A percentile compares a stretch with the other conserved stretches of the same genome.
These are phyloP conservation scores for Beauveria medogensis DNA, from an alignment of 2,329 filamentous ascomycete species.

Conservation along the genomic window DNA sequence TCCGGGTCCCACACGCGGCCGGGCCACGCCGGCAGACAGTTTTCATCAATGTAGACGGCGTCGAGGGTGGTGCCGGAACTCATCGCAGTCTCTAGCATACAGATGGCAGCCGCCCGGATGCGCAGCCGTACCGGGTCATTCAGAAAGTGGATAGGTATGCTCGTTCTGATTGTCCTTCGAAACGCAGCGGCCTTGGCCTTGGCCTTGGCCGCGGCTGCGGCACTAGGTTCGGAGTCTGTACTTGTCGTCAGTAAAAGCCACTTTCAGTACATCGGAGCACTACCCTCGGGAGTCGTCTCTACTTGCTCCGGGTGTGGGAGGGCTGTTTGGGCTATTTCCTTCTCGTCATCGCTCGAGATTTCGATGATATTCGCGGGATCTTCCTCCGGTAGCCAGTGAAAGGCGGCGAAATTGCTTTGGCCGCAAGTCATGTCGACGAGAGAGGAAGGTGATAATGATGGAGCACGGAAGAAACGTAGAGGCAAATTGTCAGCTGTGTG, in stretches of 20 bases:
- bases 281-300: not conserved
- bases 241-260: not conserved
- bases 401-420: not conserved
- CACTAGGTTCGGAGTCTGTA: not conserved
- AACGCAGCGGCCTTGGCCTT: not conserved
- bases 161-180: not conserved
- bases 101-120: constrained; percentile 15
- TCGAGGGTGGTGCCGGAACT: constrained; percentile 11
- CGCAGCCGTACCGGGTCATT: not conserved
- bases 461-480: too few relatives aligned
- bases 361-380: not conserved
- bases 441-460: not conserved
- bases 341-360: constrained; percentile 6
- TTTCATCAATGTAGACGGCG: constrained; percentile 19
- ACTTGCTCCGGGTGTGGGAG: not conserved
- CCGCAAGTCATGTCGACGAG: not conserved
- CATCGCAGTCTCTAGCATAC: constrained; percentile 18
- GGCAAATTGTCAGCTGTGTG: too few relatives aligned
- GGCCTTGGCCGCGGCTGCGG: not conserved
- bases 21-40: constrained; percentile 24
- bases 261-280: not conserved
- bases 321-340: not conserved
- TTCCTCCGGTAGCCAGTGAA: not conserved
- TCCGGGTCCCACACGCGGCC: constrained; percentile 19
- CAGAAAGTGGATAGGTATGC: not conserved